phyloP scores from a whole-genome alignment of 1,284 basidiomycete genomes.

The Thelephora terrestris region DNA sequence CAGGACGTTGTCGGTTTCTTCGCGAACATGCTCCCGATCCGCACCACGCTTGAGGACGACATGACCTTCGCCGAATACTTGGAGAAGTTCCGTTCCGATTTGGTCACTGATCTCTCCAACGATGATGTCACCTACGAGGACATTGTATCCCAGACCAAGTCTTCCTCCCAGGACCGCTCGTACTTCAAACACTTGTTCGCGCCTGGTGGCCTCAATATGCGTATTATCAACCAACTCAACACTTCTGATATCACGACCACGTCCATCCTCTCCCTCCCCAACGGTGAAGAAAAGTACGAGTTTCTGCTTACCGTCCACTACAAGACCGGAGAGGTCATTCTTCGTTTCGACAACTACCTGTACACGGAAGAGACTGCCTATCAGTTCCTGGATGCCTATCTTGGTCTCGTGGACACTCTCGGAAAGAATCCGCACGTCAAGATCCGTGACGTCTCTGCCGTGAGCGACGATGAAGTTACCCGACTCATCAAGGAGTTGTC shows the following conservation, averaged over 20 bases:
- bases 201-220: slow-evolving; percentile 18
- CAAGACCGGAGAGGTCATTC: slow-evolving; percentile 15
- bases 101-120: slow-evolving; percentile 13
- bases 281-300: slow-evolving; percentile 21
- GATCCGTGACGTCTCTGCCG: slow-evolving; percentile 18
- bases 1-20: slow-evolving; percentile 18
- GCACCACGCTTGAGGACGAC: slow-evolving; percentile 15
- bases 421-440: slow-evolving; percentile 13
- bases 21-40: slow-evolving; percentile 20
- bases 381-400: slow-evolving; percentile 19
- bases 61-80: slow-evolving; percentile 16
- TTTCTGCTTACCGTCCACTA: slow-evolving; percentile 20
- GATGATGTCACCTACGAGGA: slow-evolving; percentile 22
- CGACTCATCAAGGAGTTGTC: slow-evolving; percentile 18
- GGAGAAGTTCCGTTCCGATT: slow-evolving; percentile 10
- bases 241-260: slow-evolving; percentile 9
- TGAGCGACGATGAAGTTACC: slow-evolving; percentile 15
- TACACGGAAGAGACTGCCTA: slow-evolving; percentile 19
- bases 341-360: slow-evolving; percentile 20
- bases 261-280: slow-evolving; percentile 16
- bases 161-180: slow-evolving; percentile 15
- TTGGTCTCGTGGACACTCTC: slow-evolving; percentile 18
- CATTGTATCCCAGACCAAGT: slow-evolving; percentile 17
- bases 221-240: slow-evolving; percentile 16
- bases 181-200: slow-evolving; percentile 23